Evolutionary conservation across 2,329 filamentous ascomycete genomes (phyloP).

Genomic region (Ascochyta viciae-villosae): DNA sequence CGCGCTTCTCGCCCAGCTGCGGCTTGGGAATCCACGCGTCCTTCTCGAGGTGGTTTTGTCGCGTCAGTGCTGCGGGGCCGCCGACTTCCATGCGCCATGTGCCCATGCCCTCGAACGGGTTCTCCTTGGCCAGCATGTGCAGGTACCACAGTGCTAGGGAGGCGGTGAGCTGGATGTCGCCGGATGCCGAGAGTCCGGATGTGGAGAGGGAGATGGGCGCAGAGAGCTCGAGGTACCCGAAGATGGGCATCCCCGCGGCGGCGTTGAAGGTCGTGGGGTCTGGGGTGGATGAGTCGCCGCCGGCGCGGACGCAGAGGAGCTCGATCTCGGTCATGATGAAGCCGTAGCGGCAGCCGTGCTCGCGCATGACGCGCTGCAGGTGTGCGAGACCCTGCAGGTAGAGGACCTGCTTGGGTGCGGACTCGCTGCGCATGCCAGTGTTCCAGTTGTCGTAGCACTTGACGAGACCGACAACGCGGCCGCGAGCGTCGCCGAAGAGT

Average conservation of each 20-base stretch:
- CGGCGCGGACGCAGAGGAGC: slow-evolving; percentile 86
- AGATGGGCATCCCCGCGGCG: slow-evolving; percentile 71
- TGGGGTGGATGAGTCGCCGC: slow-evolving; percentile 53
- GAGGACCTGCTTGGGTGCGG: slow-evolving; percentile 82
- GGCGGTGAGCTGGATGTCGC: slow-evolving; percentile 67
- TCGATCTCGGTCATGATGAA: slow-evolving; percentile 98
- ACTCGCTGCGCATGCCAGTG: slow-evolving; percentile 87
- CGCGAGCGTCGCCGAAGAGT: slow-evolving; percentile 56
- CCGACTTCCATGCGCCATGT: slow-evolving; percentile 76
- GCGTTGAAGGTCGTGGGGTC: slow-evolving; percentile 50
- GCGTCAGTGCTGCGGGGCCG: slow-evolving; percentile 74
- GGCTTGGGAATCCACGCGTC: slow-evolving; percentile 79
- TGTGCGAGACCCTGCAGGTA: slow-evolving; percentile 88
- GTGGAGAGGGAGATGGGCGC: slow-evolving; percentile 63
- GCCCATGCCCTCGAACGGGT: slow-evolving; percentile 65
- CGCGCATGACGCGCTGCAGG: slow-evolving; percentile 89
- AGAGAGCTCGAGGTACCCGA: slow-evolving; percentile 84
- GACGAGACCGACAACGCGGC: slow-evolving; percentile 80
- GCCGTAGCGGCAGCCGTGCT: slow-evolving; percentile 90
- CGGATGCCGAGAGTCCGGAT: slow-evolving; percentile 40
- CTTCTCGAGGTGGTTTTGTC: slow-evolving; percentile 72
- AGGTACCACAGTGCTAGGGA: slow-evolving; percentile 79
- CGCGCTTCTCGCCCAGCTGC: slow-evolving; percentile 76
- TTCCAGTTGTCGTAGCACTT: slow-evolving; percentile 95
- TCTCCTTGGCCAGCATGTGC: slow-evolving; percentile 72